Evolutionary conservation across 179 eudicot genomes (phyloP).

Genomic region (Vitellaria paradoxa): DNA sequence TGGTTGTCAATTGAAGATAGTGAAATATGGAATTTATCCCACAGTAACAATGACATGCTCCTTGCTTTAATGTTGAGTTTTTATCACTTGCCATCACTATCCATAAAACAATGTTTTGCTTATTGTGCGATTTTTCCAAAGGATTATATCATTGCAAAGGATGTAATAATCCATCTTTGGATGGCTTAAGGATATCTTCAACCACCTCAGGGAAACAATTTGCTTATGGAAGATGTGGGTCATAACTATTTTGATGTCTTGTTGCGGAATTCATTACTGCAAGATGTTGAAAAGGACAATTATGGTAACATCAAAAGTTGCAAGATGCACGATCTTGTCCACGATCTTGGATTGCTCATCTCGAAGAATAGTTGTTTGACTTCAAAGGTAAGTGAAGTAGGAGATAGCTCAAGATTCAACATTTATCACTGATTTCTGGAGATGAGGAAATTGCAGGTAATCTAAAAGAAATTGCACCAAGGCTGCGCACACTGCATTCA

Average conservation of each 20-base stretch:
- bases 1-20: background rate
- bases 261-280: slow-evolving; percentile 10
- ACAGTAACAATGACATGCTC: background rate
- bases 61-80: too few species aligned
- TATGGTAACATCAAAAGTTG: background rate
- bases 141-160: background rate
- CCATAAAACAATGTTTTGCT: background rate
- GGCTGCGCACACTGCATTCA: too few species aligned
- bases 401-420: background rate
- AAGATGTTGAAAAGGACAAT: slow-evolving; percentile 4
- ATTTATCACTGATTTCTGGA: background rate
- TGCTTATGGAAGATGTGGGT: background rate
- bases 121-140: background rate
- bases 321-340: slow-evolving; percentile 5
- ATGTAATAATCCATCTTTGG: too few species aligned
- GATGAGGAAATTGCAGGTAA: background rate
- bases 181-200: background rate
- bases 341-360: slow-evolving; percentile 7
- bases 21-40: too few species aligned
- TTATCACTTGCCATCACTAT: background rate
- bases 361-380: background rate
- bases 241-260: background rate
- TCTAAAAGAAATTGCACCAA: background rate
- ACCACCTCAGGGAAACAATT: background rate
- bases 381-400: background rate